Evolutionary conservation across 1,284 basidiomycete species (phyloP).

Genomic region (Cutaneotrichosporon cyanovorans): DNA sequence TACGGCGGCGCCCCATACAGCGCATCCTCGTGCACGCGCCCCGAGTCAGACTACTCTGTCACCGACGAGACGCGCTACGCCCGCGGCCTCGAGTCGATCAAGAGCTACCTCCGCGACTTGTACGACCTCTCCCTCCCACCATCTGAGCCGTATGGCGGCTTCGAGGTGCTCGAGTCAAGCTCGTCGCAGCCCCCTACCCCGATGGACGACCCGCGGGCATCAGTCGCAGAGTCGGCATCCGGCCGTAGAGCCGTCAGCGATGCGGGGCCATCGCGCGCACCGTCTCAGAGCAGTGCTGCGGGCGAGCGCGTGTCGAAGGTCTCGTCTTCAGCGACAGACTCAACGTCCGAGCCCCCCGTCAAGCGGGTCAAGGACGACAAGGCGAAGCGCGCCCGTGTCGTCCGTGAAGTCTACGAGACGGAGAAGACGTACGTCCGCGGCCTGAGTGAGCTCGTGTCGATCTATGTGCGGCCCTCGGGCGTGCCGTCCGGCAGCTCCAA

Average conservation of each 20-base stretch:
- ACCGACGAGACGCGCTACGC: conserved; percentile 31
- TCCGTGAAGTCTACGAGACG: conserved; percentile 84
- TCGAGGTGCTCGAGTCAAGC: conserved; percentile 27
- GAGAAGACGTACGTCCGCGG: conserved; percentile 93
- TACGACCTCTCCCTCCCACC: conserved; percentile 60
- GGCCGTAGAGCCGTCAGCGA: too few species aligned
- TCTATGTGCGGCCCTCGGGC: conserved; percentile 85
- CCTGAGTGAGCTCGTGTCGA: conserved; percentile 83
- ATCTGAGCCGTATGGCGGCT: conserved; percentile 37
- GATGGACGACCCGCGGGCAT: conserved; percentile 3
- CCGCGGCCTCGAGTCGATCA: conserved; percentile 70
- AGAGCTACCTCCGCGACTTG: conserved; percentile 92
- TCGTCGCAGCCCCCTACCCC: neutral
- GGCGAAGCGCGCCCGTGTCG: conserved; percentile 64
- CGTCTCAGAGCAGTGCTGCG: conserved; percentile 19
- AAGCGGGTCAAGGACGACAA: conserved; percentile 84
- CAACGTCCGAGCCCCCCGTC: conserved; percentile 48
- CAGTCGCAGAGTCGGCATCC: conserved; percentile 12
- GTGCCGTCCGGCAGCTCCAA: conserved; percentile 56
- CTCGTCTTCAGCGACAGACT: conserved; percentile 1
- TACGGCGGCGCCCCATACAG: neutral
- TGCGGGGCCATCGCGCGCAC: conserved; percentile 13
- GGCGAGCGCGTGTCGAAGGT: conserved; percentile 16
- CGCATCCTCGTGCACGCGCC: conserved; percentile 4
- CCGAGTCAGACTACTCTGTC: conserved; percentile 13